These are phyloP conservation scores for Fusarium proliferatum DNA, from an alignment of 2,329 filamentous ascomycete species.

Conservation along the genomic window DNA sequence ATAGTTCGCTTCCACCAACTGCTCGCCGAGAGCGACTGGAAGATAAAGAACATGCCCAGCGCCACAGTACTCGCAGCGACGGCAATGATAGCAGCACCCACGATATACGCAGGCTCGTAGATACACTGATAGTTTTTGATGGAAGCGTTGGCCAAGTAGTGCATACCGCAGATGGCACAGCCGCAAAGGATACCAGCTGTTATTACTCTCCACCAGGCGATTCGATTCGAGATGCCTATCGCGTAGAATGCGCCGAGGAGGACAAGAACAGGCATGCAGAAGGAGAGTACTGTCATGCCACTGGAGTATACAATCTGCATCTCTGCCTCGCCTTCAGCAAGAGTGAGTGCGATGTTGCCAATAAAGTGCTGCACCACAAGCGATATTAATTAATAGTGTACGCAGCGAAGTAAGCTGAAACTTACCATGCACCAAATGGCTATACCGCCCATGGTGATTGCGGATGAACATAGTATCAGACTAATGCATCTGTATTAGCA, in stretches of 20 bases:
- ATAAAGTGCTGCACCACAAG: conserved; percentile 8
- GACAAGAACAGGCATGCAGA: conserved; percentile 65
- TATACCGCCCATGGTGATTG: conserved; percentile 25
- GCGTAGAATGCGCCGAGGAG: conserved; percentile 79
- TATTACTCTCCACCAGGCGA: conserved; percentile 68
- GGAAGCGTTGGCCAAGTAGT: conserved; percentile 85
- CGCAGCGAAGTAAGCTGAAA: rapidly evolving
- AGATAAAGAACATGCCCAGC: conserved; percentile 80
- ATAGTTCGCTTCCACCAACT: conserved; percentile 79
- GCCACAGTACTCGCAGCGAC: conserved; percentile 76
- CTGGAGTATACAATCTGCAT: conserved; percentile 11
- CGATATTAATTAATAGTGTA: background rate
- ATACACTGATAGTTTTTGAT: conserved; percentile 80
- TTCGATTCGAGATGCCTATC: conserved; percentile 68
- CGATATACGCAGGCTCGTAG: conserved; percentile 69
- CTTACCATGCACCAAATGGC: conserved; percentile 25
- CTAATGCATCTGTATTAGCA: conserved; percentile 8
- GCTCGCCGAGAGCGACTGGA: conserved; percentile 79
- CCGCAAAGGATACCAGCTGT: conserved; percentile 77
- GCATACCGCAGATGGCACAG: conserved; percentile 83
- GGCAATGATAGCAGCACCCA: conserved; percentile 77
- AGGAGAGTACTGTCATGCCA: conserved; percentile 11
- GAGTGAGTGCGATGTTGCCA: conserved; percentile 5
- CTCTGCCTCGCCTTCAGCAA: background rate
- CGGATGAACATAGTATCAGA: conserved; percentile 5